These are phyloP conservation scores for Butyriboletus loyo DNA, from an alignment of 768 basidiomycete species.

Conservation along the genomic window DNA sequence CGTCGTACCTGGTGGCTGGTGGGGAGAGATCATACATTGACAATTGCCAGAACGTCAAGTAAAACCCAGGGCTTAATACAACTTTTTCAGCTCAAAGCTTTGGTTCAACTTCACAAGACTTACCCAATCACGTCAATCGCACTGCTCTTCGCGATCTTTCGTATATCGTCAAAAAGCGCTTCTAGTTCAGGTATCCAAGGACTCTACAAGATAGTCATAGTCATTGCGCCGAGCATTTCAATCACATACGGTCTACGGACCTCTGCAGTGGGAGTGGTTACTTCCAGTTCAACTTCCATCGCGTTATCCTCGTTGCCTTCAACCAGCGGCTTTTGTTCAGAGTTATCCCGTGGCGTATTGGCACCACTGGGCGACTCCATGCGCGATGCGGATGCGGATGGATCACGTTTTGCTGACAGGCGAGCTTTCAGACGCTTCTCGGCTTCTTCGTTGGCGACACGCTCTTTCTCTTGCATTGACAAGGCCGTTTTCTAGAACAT, in stretches of 20 bases:
- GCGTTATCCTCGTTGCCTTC: slow-evolving; percentile 42
- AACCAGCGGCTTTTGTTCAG: slow-evolving; percentile 25
- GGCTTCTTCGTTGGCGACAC: slow-evolving; percentile 66
- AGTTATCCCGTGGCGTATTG: slow-evolving; percentile 26
- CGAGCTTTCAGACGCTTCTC: slow-evolving; percentile 82
- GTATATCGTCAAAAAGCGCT: slow-evolving; percentile 72
- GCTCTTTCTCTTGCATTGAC: slow-evolving; percentile 65
- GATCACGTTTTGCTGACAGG: slow-evolving; percentile 70
- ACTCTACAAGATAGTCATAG: slow-evolving; percentile 37
- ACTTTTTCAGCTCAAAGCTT: slow-evolving; percentile 1
- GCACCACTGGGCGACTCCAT: slow-evolving; percentile 57
- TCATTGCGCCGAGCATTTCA: slow-evolving; percentile 2
- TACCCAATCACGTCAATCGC: slow-evolving; percentile 71
- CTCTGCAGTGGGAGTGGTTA: slow-evolving; percentile 26
- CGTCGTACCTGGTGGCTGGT: slow-evolving; percentile 74
- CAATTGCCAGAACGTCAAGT: slow-evolving; percentile 95
- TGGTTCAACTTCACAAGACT: slow-evolving; percentile 25
- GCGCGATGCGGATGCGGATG: slow-evolving; percentile 51
- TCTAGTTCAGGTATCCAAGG: slow-evolving; percentile 80
- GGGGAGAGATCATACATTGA: slow-evolving; percentile 86
- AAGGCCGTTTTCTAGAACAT: slow-evolving; percentile 53
- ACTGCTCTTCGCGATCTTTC: slow-evolving; percentile 64
- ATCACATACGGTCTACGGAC: slow-evolving; percentile 7
- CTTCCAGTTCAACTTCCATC: slow-evolving; percentile 52
- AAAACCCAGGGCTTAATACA: slow-evolving; percentile 76